phyloP scores from a whole-genome alignment of 306 rosid genomes.

The Cicer arietinum region DNA sequence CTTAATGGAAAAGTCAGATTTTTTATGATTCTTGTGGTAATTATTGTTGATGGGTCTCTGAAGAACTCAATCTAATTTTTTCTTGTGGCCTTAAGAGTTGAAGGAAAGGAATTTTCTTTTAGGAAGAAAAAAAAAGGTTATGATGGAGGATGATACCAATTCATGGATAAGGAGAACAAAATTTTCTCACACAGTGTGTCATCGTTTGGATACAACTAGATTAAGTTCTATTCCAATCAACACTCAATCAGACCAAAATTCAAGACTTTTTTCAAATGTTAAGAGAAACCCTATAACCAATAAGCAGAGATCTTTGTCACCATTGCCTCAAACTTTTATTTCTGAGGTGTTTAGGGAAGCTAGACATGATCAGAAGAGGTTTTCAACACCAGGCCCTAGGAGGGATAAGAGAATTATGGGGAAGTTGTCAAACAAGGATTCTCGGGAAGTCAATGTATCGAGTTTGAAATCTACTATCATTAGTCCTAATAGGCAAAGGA shows the following conservation, averaged over 20 bases:
- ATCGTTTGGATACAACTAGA: slow-evolving; percentile 75
- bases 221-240: slow-evolving; percentile 46
- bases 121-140: slow-evolving; percentile 42
- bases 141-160: slow-evolving; percentile 70
- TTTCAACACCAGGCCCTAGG: slow-evolving; percentile 70
- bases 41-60: slow-evolving; percentile 54
- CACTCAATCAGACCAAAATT: slow-evolving; percentile 43
- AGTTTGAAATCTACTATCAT: slow-evolving; percentile 35
- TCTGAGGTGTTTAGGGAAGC: slow-evolving; percentile 78
- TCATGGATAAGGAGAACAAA: slow-evolving; percentile 93
- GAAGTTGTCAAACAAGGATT: slow-evolving; percentile 51
- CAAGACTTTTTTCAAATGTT: slow-evolving; percentile 48
- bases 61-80: slow-evolving; percentile 43
- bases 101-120: slow-evolving; percentile 15
- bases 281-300: slow-evolving; percentile 36
- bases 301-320: slow-evolving; percentile 86
- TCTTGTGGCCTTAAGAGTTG: slow-evolving; percentile 38
- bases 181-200: slow-evolving; percentile 84
- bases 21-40: slow-evolving; percentile 20
- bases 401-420: slow-evolving; percentile 59
- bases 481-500: slow-evolving; percentile 53
- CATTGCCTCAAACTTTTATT: slow-evolving; percentile 56
- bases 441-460: slow-evolving; percentile 41
- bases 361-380: slow-evolving; percentile 67
- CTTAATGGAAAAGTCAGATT: slow-evolving; percentile 44